Base-by-base conservation (phyloP, 306 rosid species). In the Rubus idaeus region DNA sequence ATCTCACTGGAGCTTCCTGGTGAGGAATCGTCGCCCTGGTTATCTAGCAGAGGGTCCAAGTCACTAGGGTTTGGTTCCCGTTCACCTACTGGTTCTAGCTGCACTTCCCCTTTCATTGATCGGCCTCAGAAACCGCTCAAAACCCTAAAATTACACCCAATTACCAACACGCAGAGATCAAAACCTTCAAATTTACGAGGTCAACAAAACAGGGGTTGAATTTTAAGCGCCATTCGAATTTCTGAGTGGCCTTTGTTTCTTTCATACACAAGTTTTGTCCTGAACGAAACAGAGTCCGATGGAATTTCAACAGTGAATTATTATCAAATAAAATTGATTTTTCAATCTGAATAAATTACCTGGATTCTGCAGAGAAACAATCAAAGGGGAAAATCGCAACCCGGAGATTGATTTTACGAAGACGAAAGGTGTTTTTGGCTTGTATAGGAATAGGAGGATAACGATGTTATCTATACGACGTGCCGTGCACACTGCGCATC, bases 71-170 rank as follows among this genome's bases (percentile, higher is more conserved):
- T 84, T 76, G 85, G 94, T 60, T 53, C 87, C 80, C 83, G 87
- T 46, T 45, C 55, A 83, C 79, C 76, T 46, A 83, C 74, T 68
- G 96, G 84, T 65, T 85, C 92, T 67, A 96, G 93, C 84, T 96
- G 97, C 26, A 96, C 97, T 83, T 96, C 99, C 77, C 93, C 87
- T 68, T 85, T 81, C 99, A 96, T 94, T 66, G 89, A 62, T 72
- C 75, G n/a, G 4, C 71, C 65, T 46, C 83, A 69, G 10, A 16
- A 68, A 73, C 46, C 78, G 75, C 60, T 49, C 63, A 58, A 23
- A 81, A 79, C 81, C 89, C 90, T 86, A 81, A 51, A 74, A 80
- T 60, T 64, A 58, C 67, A 51, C 52, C 79, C 80, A 42, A 64
- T 21, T 75, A 76, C 79, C 76, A 17, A 71, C 45, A 30, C 16